Base-by-base conservation (phyloP, 2,329 filamentous ascomycete species). In the Stromatinia cepivora region DNA sequence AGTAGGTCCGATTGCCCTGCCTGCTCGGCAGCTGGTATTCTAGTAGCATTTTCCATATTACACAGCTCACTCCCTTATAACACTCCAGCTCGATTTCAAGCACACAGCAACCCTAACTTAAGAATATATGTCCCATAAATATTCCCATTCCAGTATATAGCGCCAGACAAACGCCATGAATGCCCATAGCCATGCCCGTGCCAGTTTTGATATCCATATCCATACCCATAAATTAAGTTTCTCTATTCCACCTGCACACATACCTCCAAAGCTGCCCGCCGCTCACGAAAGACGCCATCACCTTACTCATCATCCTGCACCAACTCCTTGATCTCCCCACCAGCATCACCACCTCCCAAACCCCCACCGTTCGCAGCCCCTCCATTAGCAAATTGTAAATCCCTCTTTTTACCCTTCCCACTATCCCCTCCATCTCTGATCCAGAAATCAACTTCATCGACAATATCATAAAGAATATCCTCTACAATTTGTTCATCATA, bases 371-470 rank as follows among this genome's bases (percentile, higher is more conserved):
- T 69, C 22, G 66, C 64, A 48, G 50, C 67, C 28, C 71, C 64
- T n/a, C 69, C 73, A 48, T 73, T 71, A 42, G 74, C 70, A 11
- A 66, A 65, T 25, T 65, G 69, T 61, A 59, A 61, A 28, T 70
- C 73, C 53, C 73, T 73, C 42, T 73, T 70, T 6, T 72, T 74
- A 11, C 72, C 72, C 65, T 74, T 76, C 58, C 73, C 73, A 56
- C 67, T 73, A 69, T 75, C 71, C 36, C 76, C 74, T 31, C 75
- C 77, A 71, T 78, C 92, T 77, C 92, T 87, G 79, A 89, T 85
- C 89, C 88, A 96, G 81, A 92, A 95, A 81, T 97, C 93, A 62
- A 97, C 92, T 81, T 99, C 95, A 77, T 99, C 95, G 45, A 98
- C 85, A 66, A 99, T 86, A 79, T 99, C 95, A 79, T 93, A 97